A percentile compares a stretch with the other conserved stretches of the same genome.
Conservation (phyloP, 164 flowering plant species). For the Vitis cinerea region DNA sequence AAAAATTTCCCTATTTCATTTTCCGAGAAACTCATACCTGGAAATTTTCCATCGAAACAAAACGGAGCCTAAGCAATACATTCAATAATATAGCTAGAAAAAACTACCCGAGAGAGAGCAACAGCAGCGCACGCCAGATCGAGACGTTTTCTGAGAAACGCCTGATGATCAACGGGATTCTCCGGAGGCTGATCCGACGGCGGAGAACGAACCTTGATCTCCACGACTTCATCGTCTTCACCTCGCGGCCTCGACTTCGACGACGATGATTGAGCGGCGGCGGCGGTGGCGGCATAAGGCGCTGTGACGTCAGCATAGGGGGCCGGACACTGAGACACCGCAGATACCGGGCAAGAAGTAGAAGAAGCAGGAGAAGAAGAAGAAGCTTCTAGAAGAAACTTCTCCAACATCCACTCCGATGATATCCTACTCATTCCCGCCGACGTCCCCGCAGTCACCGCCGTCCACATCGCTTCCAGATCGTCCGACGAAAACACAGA, state of each 20-base stretch:
- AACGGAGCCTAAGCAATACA: too few relatives aligned
- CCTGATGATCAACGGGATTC: conserved; percentile 28
- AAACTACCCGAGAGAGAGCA: conserved; percentile 28
- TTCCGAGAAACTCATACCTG: too few relatives aligned
- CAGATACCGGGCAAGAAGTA: too few relatives aligned
- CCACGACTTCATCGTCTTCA: conserved; percentile 21
- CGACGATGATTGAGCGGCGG: conserved; percentile 4
- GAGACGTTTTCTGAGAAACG: conserved; percentile 30
- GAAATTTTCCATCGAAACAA: too few relatives aligned
- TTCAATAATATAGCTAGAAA: conserved; percentile 2
- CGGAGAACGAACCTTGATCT: conserved; percentile 18
- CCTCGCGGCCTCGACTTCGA: conserved; percentile 12
- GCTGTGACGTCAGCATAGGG: not conserved
- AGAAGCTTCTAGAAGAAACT: conserved; percentile 26
- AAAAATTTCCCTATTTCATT: too few relatives aligned
- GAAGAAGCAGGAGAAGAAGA: not conserved
- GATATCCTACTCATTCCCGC: conserved; percentile 27
- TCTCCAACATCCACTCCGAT: conserved; percentile 39
- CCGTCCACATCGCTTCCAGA: conserved; percentile 27
- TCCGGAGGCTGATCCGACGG: conserved; percentile 12
- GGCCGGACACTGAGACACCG: not conserved
- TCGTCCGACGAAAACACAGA: conserved; percentile 30
- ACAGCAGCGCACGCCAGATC: conserved; percentile 46
- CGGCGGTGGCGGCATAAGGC: not conserved
- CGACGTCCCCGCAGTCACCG: conserved; percentile 1